Evolutionary conservation across 139 green algal species (phyloP), one percentile per base, ranked within the genome.

Genomic region (Chlamydomonas schloesseri): DNA sequence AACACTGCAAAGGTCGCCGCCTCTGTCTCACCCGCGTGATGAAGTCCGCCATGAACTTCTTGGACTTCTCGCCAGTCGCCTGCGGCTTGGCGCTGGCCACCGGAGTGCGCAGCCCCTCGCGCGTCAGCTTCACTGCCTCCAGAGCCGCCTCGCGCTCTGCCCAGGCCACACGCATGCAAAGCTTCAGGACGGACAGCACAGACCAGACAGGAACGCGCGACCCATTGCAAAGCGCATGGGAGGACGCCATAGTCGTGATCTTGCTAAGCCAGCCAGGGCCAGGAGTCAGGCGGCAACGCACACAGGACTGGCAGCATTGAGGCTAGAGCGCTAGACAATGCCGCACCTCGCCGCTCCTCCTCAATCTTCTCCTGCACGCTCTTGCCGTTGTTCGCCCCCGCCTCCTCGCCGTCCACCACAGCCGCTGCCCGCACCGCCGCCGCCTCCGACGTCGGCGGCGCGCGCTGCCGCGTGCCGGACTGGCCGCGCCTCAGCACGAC

Each of bases 31-130:
- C 24, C 72, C 28, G 47, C 47, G 3, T 23, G 42, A 85, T 23
- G 67, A 85, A 85, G 47, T 85, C 79, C 31, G 70, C 11, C 79
- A 85, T 85, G 60, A 67, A 76, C 13, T 17, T 26, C 21, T 73
- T 73, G 46, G 73, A 76, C 65, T 69, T 42, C 47, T 57, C 67
- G 29, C 46, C 65, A 11, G 60, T 13, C 6, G n/a, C 65, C 33
- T 8, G 3, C 42, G 75, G 36, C 34, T 36, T 47, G 47, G 21
- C 9, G 28, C 46, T 53, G 15, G 0, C 65, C 23, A n/a, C 46
- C 23, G 5, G 79, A 31, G 14, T 67, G 1, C 47, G 46, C 28
- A 76, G 65, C 14, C 67, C 79, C 31, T 85, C 79, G 1, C 79
- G 79, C 50, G 68, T 47, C 65, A 85, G 79, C n/a, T 50, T 67